A percentile compares a stretch with the other conserved stretches of the same genome.
Evolutionary conservation across 2,329 filamentous ascomycete genomes (phyloP).

Genomic region (Lasiodiplodia citricola): DNA sequence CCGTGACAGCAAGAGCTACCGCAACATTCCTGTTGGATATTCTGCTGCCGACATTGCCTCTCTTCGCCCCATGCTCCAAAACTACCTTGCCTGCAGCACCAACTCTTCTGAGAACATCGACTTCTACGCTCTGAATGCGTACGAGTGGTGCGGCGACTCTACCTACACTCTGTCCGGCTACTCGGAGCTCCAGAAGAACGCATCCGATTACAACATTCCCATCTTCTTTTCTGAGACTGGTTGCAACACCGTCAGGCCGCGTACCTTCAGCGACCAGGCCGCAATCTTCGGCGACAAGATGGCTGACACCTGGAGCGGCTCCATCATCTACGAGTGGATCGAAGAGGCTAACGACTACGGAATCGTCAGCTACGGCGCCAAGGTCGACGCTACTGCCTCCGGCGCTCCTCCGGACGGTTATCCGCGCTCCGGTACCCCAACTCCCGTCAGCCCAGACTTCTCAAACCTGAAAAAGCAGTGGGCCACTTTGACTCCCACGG

Average conservation of each 20-base stretch:
- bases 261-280: slow-evolving; percentile 72
- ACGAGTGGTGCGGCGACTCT: slow-evolving; percentile 63
- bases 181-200: slow-evolving; percentile 67
- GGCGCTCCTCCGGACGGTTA: slow-evolving; percentile 67
- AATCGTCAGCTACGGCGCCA: slow-evolving; percentile 74
- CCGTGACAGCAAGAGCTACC: slow-evolving; percentile 75
- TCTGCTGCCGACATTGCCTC: slow-evolving; percentile 83
- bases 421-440: slow-evolving; percentile 73
- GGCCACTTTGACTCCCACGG: slow-evolving; percentile 72
- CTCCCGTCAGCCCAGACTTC: slow-evolving; percentile 76
- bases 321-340: slow-evolving; percentile 81
- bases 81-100: slow-evolving; percentile 79
- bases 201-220: slow-evolving; percentile 75
- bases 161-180: slow-evolving; percentile 72
- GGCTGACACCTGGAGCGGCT: slow-evolving; percentile 73
- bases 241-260: slow-evolving; percentile 68
- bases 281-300: slow-evolving; percentile 79
- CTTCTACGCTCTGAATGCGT: slow-evolving; percentile 86
- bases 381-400: slow-evolving; percentile 53
- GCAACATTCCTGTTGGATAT: slow-evolving; percentile 83
- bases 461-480: slow-evolving; percentile 76
- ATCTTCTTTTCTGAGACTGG: slow-evolving; percentile 92
- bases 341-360: slow-evolving; percentile 74
- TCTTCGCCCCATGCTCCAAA: slow-evolving; percentile 67
- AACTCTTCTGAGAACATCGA: slow-evolving; percentile 72